Base-by-base conservation (phyloP, 2,329 filamentous ascomycete species). In the Gnomoniopsis sp. region DNA sequence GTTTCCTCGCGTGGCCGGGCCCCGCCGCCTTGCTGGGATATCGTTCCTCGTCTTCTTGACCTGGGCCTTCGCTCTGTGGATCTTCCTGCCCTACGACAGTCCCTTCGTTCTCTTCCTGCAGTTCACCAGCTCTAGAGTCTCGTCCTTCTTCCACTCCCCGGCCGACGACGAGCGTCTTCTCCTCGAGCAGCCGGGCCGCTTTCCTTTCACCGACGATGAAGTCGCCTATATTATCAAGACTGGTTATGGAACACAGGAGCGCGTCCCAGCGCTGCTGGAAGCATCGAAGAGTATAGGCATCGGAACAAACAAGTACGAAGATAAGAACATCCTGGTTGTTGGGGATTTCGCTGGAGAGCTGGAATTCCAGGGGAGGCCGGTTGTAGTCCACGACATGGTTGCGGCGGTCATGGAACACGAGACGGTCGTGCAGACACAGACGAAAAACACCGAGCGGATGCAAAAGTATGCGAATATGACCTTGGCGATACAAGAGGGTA, bases 181-280 rank as follows among this genome's bases (percentile, higher is more conserved):
- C 19, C 71, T 70, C 63, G 62, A 68, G 63, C 63, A 70, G 53
- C 72, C 72, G n/a, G 63, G 62, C n/a, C 75, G 76, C 56, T 73
- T 76, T 3, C 68, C 83, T 57, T 73, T 81, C 57, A 68, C 78
- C 38, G 68, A 70, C 53, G 70, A 70, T 41, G 80, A 84, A 56
- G 74, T 83, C 8, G 79, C 76, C 34, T 73, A 80, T 62, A 74
- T 84, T 52, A 69, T 84, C 63, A 84, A 84, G 70, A 83, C 81
- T 4, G 81, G 81, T 33, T 84, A 81, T 65, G 81, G 81, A 55
- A 83, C 81, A 19, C 75, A 75, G 49, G 69, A 76, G 52, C 76
- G 81, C 15, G 71, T 84, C 30, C 69, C 74, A 4, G 73, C 76
- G 12, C 76, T 80, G 67, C 68, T 84, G 12, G 70, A 74, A 46